Conservation (phyloP, 495 filamentous ascomycete species). For the Penicillium turbatum region DNA sequence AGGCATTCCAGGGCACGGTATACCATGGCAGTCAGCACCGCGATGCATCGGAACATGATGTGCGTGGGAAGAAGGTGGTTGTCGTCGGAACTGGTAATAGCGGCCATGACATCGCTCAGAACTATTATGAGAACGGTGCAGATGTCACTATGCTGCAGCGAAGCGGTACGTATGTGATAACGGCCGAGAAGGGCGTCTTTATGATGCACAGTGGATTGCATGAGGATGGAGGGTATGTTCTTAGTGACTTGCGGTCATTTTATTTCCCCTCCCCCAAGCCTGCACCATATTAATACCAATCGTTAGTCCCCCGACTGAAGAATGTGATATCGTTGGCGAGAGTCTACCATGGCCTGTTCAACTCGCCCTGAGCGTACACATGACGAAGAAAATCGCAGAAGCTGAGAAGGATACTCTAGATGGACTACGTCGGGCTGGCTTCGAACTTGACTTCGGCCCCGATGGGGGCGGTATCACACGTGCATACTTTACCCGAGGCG, state of each 20-base stretch:
- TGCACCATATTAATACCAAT: slow-evolving; percentile 1
- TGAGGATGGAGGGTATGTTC: slow-evolving; percentile 50
- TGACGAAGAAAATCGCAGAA: slow-evolving; percentile 43
- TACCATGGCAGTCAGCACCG: slow-evolving; percentile 44
- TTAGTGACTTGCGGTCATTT: background rate
- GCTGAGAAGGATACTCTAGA: slow-evolving; percentile 53
- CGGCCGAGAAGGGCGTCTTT: slow-evolving; percentile 53
- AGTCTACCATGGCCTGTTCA: slow-evolving; percentile 54
- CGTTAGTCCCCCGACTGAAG: slow-evolving; percentile 47
- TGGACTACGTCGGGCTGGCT: slow-evolving; percentile 62
- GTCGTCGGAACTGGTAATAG: slow-evolving; percentile 81
- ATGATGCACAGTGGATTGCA: slow-evolving; percentile 57
- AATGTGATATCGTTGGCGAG: slow-evolving; percentile 57
- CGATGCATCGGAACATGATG: slow-evolving; percentile 33
- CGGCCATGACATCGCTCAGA: slow-evolving; percentile 79
- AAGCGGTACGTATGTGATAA: slow-evolving; percentile 69
- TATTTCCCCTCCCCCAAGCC: background rate
- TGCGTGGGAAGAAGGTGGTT: slow-evolving; percentile 62
- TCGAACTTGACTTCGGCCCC: slow-evolving; percentile 61
- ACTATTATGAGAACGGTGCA: slow-evolving; percentile 70
- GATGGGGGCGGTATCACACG: slow-evolving; percentile 60
- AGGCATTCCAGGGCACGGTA: slow-evolving; percentile 43
- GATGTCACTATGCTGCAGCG: slow-evolving; percentile 79
- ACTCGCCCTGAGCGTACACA: slow-evolving; percentile 51
- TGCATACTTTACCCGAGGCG: slow-evolving; percentile 69